Base-by-base conservation (phyloP, 441 rosid species). In the Eutrema salsugineum region DNA sequence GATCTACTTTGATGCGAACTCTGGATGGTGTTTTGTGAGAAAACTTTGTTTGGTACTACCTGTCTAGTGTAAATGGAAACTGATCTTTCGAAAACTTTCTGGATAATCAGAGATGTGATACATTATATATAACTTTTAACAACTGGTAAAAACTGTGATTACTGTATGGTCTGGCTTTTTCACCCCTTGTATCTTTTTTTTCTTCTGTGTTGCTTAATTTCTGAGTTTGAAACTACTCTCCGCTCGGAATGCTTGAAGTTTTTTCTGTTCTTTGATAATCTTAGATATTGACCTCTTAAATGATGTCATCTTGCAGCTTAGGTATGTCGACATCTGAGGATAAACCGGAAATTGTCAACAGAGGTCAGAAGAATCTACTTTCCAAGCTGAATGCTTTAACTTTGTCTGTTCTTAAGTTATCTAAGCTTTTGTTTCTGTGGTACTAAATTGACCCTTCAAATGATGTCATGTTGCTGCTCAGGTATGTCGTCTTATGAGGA, bases 301-400 rank as follows among this genome's bases (percentile, higher is more conserved):
- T 53, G 36, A 16, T 57, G 16, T 68, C 50, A 4, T 28, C 19
- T 33, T 78, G 19, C 56, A 39, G 19, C 53, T n/a, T 53, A 83
- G 91, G 72, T 48, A 91, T 93, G 98, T 79, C 98, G 5, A 85
- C 96, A 32, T 87, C 94, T 42, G 97, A 91, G 77, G 12, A 64
- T 11, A 78, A 86, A 77, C 85, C 87, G 0, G 90, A 90, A 56
- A 64, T 77, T 28, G 77, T 80, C 39, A 91, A 86, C 24, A 79
- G 96, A 80, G 90, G 51, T 68, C 79, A 61, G 58, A 49, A 24
- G 27, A 24, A 24, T 24, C 27, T 24, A 24, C 27, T 24, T 24
- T 24, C 27, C 27, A 24, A 0, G 27, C 27, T 24, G 27, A 24
- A 24, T 24, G 27, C 27, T 24, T 24, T 0, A 24, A 24, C 27